Conservation (phyloP, 345 rosid genomes). For the Eucalyptus marginata region DNA sequence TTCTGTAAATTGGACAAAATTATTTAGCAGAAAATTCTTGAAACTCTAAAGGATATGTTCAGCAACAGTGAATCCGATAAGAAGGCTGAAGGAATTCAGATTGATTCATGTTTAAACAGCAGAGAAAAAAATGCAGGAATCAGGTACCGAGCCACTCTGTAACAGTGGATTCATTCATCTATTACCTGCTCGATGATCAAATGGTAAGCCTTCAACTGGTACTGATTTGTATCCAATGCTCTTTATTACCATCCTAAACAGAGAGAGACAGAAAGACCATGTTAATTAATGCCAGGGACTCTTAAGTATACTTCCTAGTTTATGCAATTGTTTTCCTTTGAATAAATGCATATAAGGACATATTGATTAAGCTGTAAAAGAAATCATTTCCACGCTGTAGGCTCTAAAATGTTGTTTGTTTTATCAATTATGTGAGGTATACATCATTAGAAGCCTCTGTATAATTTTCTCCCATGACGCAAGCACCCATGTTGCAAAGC, state of each 20-base stretch:
- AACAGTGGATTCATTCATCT: background rate
- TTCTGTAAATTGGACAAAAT: background rate
- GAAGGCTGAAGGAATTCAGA: background rate
- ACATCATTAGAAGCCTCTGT: background rate
- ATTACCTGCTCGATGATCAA: conserved; percentile 72
- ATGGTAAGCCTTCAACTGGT: conserved; percentile 61
- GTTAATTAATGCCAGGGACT: background rate
- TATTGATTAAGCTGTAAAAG: background rate
- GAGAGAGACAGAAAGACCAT: background rate
- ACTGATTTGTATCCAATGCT: conserved; percentile 93
- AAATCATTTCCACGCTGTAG: background rate
- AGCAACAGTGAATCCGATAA: background rate
- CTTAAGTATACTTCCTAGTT: background rate
- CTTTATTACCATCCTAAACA: conserved; percentile 61
- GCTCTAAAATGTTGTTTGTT: background rate
- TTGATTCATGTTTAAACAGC: background rate
- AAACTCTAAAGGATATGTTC: background rate
- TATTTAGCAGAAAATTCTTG: background rate
- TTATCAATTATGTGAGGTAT: background rate
- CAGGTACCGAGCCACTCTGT: background rate
- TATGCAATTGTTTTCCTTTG: background rate
- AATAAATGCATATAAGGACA: background rate
- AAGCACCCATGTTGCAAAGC: background rate
- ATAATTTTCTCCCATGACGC: background rate
- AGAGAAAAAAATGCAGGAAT: background rate